phyloP scores from a whole-genome alignment of 345 rosid species.

The Gossypium anomalum region DNA sequence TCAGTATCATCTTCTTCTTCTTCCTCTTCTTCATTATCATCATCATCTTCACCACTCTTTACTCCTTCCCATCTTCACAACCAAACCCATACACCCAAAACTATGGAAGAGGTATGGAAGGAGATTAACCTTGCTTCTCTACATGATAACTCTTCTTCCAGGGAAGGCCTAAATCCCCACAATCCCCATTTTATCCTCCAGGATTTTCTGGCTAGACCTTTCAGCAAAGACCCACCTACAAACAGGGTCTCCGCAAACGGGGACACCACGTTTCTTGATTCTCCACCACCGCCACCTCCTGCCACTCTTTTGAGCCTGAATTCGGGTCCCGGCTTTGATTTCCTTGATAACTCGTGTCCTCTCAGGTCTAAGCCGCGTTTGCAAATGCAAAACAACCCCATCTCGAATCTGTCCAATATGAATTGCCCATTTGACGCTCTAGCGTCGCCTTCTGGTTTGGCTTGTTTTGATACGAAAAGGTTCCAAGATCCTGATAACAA shows the following conservation, averaged over 20 bases:
- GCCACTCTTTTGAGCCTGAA: constrained; percentile 58
- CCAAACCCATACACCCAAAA: constrained; percentile 11
- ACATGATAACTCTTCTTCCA: constrained; percentile 28
- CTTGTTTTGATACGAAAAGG: constrained; percentile 43
- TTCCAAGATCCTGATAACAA: constrained; percentile 35
- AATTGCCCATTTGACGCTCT: constrained; percentile 31
- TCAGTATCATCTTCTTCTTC: too few species aligned
- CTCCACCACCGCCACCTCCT: constrained; percentile 32
- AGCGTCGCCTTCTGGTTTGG: constrained; percentile 27
- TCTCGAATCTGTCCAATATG: constrained; percentile 25
- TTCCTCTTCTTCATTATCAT: background rate
- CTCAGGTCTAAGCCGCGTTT: constrained; percentile 26
- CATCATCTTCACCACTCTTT: constrained; percentile 8
- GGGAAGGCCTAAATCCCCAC: constrained; percentile 25
- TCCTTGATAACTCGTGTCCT: constrained; percentile 37
- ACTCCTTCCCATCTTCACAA: background rate
- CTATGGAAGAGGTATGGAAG: constrained; percentile 91
- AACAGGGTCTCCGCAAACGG: constrained; percentile 17
- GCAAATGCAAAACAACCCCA: constrained; percentile 27
- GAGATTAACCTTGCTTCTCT: constrained; percentile 59
- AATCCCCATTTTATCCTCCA: constrained; percentile 48
- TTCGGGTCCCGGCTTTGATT: constrained; percentile 46
- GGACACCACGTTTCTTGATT: constrained; percentile 9
- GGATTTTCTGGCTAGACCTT: constrained; percentile 57
- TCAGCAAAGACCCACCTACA: constrained; percentile 29